phyloP scores from a whole-genome alignment of 129 eudicot species.

The Flaveria trinervia region DNA sequence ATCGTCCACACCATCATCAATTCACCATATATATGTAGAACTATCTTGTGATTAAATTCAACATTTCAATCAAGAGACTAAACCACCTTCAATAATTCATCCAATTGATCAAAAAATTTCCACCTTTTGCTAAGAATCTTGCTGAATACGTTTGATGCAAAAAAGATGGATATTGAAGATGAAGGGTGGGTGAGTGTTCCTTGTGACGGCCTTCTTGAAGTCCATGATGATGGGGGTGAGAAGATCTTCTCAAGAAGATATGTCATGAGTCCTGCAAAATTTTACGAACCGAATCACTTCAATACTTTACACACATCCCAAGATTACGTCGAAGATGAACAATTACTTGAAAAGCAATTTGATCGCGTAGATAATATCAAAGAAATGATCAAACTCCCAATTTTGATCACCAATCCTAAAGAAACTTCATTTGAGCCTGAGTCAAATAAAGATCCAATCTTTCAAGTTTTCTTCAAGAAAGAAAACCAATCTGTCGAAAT shows the following conservation, averaged over 20 bases:
- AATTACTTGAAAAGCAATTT: constrained; percentile 30
- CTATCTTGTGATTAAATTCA: neutral
- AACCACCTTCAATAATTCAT: constrained; percentile 42
- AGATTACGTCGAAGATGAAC: constrained; percentile 28
- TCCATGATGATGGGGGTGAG: constrained; percentile 55
- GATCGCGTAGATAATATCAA: constrained; percentile 37
- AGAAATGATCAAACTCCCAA: constrained; percentile 36
- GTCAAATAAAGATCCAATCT: constrained; percentile 49
- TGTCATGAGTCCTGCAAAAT: constrained; percentile 25
- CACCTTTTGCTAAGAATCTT: constrained; percentile 11
- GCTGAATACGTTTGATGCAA: constrained; percentile 17
- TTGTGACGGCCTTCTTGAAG: constrained; percentile 63
- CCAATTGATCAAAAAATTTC: constrained; percentile 6
- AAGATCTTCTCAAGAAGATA: constrained; percentile 46
- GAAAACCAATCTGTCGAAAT: constrained; percentile 75
- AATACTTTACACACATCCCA: constrained; percentile 34
- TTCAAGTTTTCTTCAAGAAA: constrained; percentile 64
- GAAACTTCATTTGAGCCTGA: constrained; percentile 5
- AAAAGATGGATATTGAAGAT: constrained; percentile 74
- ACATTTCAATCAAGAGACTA: constrained; percentile 29
- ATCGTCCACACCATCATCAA: constrained; percentile 10
- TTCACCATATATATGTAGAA: constrained; percentile 10
- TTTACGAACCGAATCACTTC: constrained; percentile 48
- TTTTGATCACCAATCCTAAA: constrained; percentile 22
- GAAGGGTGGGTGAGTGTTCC: constrained; percentile 75